These are phyloP conservation scores for Dryadomyces sulphureus DNA, from an alignment of 2,329 filamentous ascomycete species.

Conservation along the genomic window DNA sequence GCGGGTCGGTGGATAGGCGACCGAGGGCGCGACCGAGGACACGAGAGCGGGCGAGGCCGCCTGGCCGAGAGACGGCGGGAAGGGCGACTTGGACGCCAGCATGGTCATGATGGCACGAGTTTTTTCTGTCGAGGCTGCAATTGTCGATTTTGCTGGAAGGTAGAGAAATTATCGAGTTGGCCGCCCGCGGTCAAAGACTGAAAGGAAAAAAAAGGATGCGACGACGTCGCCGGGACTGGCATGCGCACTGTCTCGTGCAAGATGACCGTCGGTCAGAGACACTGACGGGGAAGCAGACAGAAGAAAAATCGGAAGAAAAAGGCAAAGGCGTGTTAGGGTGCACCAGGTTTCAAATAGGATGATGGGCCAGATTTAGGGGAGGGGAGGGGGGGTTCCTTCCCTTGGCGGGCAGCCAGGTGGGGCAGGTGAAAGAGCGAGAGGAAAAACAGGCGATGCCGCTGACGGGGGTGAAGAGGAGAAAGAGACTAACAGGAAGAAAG, in stretches of 20 bases:
- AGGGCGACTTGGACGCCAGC: slow-evolving; percentile 61
- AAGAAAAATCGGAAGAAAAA: neutral
- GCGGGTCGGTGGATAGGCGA: slow-evolving; percentile 35
- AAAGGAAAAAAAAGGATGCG: too few species aligned
- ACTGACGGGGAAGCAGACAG: too few species aligned
- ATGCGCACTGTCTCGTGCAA: too few species aligned
- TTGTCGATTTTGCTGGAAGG: neutral
- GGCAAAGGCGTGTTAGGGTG: slow-evolving; percentile 4
- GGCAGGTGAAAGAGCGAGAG: neutral
- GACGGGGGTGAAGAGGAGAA: neutral
- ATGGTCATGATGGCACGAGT: slow-evolving; percentile 45
- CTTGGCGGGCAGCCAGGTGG: too few species aligned
- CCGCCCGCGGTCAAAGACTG: too few species aligned
- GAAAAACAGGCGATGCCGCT: neutral
- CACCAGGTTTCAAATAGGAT: slow-evolving; percentile 11
- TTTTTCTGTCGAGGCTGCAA: neutral
- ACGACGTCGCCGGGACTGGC: too few species aligned
- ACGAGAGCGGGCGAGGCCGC: slow-evolving; percentile 23
- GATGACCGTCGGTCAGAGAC: too few species aligned
- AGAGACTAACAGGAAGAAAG: neutral
- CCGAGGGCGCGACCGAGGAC: slow-evolving; percentile 23
- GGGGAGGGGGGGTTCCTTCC: too few species aligned
- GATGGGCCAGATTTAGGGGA: neutral
- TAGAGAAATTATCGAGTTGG: too few species aligned
- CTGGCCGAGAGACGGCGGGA: slow-evolving; percentile 40